Percentiles rank a stretch among this genome's conserved stretches.
These are phyloP conservation scores for Clitoria ternatea DNA, from an alignment of 306 rosid genomes.

Conservation along the genomic window DNA sequence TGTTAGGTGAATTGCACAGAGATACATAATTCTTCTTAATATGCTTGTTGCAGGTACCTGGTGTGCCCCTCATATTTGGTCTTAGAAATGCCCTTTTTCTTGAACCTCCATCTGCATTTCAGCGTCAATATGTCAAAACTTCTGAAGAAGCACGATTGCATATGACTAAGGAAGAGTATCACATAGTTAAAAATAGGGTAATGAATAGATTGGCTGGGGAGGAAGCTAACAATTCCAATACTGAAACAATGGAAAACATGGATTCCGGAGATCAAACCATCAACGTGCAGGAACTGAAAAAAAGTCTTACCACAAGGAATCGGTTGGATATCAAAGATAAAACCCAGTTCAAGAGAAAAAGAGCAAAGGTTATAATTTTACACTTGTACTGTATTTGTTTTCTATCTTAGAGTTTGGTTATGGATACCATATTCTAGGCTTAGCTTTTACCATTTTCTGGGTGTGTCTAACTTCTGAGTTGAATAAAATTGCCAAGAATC, in stretches of 20 bases:
- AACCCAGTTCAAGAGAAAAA: slow-evolving; percentile 76
- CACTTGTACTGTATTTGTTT: neutral
- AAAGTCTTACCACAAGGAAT: slow-evolving; percentile 17
- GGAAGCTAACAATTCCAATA: slow-evolving; percentile 22
- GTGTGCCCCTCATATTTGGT: slow-evolving; percentile 72
- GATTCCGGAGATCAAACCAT: slow-evolving; percentile 37
- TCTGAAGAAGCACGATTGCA: slow-evolving; percentile 58
- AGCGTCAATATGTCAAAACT: slow-evolving; percentile 55
- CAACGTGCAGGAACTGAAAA: slow-evolving; percentile 26
- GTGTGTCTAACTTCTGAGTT: neutral
- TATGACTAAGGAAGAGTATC: slow-evolving; percentile 44
- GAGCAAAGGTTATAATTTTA: slow-evolving; percentile 54
- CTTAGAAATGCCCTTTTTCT: slow-evolving; percentile 70
- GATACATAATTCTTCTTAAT: neutral
- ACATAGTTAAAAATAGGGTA: slow-evolving; percentile 31
- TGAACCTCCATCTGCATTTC: slow-evolving; percentile 57
- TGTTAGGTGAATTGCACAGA: neutral
- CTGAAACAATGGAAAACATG: slow-evolving; percentile 28
- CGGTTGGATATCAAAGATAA: slow-evolving; percentile 46
- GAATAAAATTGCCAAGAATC: neutral
- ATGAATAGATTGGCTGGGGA: slow-evolving; percentile 19
- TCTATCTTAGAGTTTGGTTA: neutral
- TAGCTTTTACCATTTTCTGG: slow-evolving; percentile 6
- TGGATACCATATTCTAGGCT: neutral
- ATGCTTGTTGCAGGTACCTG: slow-evolving; percentile 56